A percentile compares a stretch with the other conserved stretches of the same genome.
phyloP scores from a whole-genome alignment of 345 rosid species.

The Pistacia atlantica region DNA sequence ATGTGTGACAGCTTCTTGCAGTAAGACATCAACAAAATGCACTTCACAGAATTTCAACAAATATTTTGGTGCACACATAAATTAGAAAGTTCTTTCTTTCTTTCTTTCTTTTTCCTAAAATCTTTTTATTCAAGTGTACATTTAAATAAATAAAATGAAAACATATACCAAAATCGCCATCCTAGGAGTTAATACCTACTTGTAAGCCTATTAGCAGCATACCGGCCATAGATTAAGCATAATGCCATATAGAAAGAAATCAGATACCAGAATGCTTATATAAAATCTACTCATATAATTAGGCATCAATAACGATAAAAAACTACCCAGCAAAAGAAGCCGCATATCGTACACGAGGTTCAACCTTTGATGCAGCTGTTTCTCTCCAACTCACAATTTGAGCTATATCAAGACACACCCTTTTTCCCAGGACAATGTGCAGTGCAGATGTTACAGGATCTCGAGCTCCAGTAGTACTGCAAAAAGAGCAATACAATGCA shows the following conservation, averaged over 20 bases:
- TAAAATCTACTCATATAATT: neutral
- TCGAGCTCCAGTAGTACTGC: constrained; percentile 93
- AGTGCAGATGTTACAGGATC: constrained; percentile 92
- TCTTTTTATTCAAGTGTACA: neutral
- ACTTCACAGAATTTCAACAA: neutral
- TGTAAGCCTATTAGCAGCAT: neutral
- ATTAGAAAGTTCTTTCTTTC: too few relatives aligned
- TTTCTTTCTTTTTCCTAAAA: neutral
- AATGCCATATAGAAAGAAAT: neutral
- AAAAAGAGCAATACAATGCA: constrained; percentile 17
- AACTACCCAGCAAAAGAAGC: constrained; percentile 98
- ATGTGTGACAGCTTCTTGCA: neutral
- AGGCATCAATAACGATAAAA: constrained; percentile 16
- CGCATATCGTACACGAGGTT: constrained; percentile 86
- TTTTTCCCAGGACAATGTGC: constrained; percentile 86
- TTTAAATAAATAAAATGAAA: neutral
- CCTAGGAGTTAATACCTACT: neutral
- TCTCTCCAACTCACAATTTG: constrained; percentile 96
- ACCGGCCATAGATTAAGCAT: neutral
- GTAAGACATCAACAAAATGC: neutral
- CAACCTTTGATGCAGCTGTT: constrained; percentile 53
- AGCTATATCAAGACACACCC: constrained; percentile 75
- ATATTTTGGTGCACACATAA: too few relatives aligned
- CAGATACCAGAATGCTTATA: neutral
- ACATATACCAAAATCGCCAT: neutral